These are phyloP conservation scores for Mrakia gelida DNA, from an alignment of 768 basidiomycete genomes.

Conservation along the genomic window DNA sequence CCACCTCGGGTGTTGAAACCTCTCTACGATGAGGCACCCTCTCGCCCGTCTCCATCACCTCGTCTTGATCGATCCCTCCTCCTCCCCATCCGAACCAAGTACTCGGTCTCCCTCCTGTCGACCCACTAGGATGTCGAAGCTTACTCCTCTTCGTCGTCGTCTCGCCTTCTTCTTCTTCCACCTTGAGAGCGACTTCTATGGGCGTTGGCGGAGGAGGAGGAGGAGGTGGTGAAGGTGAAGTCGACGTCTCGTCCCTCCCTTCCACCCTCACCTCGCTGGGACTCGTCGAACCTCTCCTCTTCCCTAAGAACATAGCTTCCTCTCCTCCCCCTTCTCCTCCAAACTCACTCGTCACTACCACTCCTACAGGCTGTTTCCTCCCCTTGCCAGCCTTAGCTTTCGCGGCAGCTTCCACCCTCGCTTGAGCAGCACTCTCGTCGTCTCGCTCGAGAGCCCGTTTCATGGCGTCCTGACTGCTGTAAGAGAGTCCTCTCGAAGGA, in stretches of 20 bases:
- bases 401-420: neutral
- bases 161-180: neutral
- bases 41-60: neutral
- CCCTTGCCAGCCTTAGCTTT: neutral
- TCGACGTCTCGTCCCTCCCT: too few relatives aligned
- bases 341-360: slow-evolving; percentile 20
- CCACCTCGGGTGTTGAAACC: neutral
- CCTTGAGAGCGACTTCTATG: neutral
- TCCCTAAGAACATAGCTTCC: slow-evolving; percentile 20
- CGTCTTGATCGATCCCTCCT: neutral
- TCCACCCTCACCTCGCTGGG: too few relatives aligned
- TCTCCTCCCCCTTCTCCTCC: slow-evolving; percentile 29
- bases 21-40: neutral
- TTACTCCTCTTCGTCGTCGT: neutral
- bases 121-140: neutral
- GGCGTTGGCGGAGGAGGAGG: too few relatives aligned
- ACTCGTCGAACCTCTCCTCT: too few relatives aligned
- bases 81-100: slow-evolving; percentile 8
- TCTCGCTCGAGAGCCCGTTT: slow-evolving; percentile 22
- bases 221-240: too few relatives aligned
- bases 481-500: neutral
- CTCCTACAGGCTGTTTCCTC: neutral
- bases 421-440: neutral
- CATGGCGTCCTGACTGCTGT: slow-evolving; percentile 3
- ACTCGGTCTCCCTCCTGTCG: neutral